Evolutionary conservation across 2,329 filamentous ascomycete genomes (phyloP), one percentile per base, ranked within the genome.

Genomic region (Chaetomiaceae sp.): DNA sequence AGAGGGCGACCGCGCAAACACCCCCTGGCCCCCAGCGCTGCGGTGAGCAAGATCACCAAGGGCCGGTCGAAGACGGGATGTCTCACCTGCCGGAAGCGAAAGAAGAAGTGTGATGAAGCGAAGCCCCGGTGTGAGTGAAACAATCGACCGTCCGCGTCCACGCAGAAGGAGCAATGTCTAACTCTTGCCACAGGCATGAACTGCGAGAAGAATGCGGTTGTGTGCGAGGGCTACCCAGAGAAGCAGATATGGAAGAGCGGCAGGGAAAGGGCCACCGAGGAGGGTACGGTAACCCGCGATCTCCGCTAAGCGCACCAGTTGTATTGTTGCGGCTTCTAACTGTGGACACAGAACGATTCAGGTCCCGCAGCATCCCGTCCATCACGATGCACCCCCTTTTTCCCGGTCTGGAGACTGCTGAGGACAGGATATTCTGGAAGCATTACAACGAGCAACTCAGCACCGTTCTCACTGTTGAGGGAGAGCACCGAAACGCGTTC

Each of bases 161-260:
- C n/a, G n/a, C n/a, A n/a, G n/a, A n/a, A n/a, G n/a, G n/a, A n/a
- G n/a, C 17, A 10, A 36, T n/a, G 18, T 27, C 51, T 56, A 27
- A 56, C 35, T 9, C 17, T 12, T 15, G 18, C 42, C 47, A 24
- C 43, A 88, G 84, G 86, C 58, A 75, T 88, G 65, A 94, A 94
- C 59, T 95, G 89, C 61, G 84, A 93, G 67, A 95, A 95, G 73
- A 95, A 95, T 63, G 88, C 88, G 8, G 87, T 95, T 11, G 80
- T 90, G 11, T 95, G 89, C 62, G 88, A 95, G 66, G 89, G 89
- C 11, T 95, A 95, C 61, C 86, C 87, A 41, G 84, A 88, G 51
- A 88, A 88, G 62, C 84, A 87, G 48, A 78, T 88, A 42, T 95
- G 89, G 89, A 88, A 83, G 64, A 90, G 87, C 60, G 88, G 88